phyloP scores from a whole-genome alignment of 352 stramenopile species.

The Phytophthora sojae region DNA sequence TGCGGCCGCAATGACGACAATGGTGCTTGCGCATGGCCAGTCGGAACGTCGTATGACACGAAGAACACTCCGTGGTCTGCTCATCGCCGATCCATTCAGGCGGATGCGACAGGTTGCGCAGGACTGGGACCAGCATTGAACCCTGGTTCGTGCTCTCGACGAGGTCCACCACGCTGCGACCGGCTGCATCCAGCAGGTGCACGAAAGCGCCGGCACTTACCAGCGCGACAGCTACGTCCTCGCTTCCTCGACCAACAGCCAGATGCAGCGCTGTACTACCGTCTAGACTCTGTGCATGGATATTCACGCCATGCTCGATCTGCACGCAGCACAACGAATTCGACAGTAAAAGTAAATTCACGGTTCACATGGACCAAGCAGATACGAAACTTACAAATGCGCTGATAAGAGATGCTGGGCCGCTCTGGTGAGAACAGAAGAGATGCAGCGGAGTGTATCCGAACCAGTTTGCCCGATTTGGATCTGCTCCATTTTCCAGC shows the following conservation, averaged over 20 bases:
- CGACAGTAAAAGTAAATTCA: neutral
- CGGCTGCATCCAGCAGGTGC: conserved; percentile 81
- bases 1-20: conserved; percentile 84
- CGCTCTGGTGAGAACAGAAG: conserved; percentile 86
- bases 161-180: conserved; percentile 84
- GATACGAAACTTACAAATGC: conserved; percentile 73
- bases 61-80: conserved; percentile 74
- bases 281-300: conserved; percentile 84
- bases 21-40: conserved; percentile 88
- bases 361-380: neutral
- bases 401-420: conserved; percentile 72
- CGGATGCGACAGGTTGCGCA: conserved; percentile 73
- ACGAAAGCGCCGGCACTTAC: conserved; percentile 81
- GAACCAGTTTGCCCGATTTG: conserved; percentile 85
- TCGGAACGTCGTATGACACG: conserved; percentile 76
- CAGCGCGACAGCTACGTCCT: conserved; percentile 75
- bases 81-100: conserved; percentile 79
- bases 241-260: conserved; percentile 75
- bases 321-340: conserved; percentile 19
- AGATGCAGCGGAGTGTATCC: conserved; percentile 87
- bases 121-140: conserved; percentile 79
- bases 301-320: conserved; percentile 84
- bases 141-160: conserved; percentile 86
- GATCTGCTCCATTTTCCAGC: conserved; percentile 81
- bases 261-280: conserved; percentile 87